Base-by-base conservation (phyloP, 306 rosid species). In the Vicia sativa region DNA sequence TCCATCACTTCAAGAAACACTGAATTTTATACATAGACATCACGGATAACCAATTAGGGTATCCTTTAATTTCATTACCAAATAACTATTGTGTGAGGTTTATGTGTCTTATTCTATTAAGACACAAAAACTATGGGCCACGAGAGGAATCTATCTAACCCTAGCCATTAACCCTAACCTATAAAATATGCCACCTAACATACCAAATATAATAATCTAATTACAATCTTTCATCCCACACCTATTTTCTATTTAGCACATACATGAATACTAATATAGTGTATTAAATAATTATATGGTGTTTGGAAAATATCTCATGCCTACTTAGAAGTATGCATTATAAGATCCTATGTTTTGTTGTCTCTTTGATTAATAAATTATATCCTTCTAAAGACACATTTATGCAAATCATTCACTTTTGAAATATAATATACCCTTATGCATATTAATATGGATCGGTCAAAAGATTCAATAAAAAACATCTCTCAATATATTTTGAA, bases 1-100 rank as follows among this genome's bases (percentile, higher is more conserved):
- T 87, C 74, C 76, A 83, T 83, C 81, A 85, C 80, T 85, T 80
- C 85, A 79, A 90, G 89, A 80, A 87, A 83, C 88, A 75, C 96
- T 85, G 88, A 90, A 90, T 78, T 87, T 87, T 80, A 73, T 55
- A 75, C 78, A 85, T 70, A 81, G 82, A 71, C 74, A 73, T 78
- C 81, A 74, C 68, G 81, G 73, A 75, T 73, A 48, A 16, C 78
- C 84, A 83, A 83, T 83, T 78, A 84, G 79, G 72, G 78, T 76
- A 77, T 72, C 74, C 74, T 34, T 67, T 65, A 78, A 38, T 35
- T 60, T 35, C 76, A 65, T 74, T 70, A 58, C 54, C 73, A 75
- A 42, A 58, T 67, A 76, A 57, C 62, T 72, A 65, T 74, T 65
- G 52, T 21, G 31, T 59, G 38, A 62, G 70, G 74, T 57, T 80